A percentile compares a stretch with the other conserved stretches of the same genome.
These are phyloP conservation scores for Immersiella caudata DNA, from an alignment of 495 filamentous ascomycete genomes.

Conservation along the genomic window DNA sequence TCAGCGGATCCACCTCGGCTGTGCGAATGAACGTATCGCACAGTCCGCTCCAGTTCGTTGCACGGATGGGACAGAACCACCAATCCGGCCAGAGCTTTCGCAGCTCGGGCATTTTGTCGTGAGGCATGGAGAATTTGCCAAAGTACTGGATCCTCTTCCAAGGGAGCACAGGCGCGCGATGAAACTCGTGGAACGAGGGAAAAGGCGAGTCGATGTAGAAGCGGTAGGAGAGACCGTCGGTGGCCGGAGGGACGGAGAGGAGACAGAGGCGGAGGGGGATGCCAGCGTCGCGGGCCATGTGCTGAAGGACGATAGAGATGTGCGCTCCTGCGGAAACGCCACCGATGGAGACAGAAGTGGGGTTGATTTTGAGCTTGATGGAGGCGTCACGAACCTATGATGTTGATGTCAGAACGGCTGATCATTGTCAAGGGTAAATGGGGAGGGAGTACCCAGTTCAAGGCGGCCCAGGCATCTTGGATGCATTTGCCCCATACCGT, in stretches of 20 bases:
- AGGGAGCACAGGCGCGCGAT: constrained; percentile 48
- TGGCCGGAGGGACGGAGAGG: constrained; percentile 46
- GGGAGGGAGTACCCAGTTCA: constrained; percentile 41
- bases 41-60: constrained; percentile 46
- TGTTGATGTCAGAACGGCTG: background rate
- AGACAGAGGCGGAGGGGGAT: constrained; percentile 48
- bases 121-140: constrained; percentile 37
- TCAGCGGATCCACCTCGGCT: constrained; percentile 51
- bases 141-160: constrained; percentile 55
- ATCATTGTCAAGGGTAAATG: background rate
- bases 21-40: constrained; percentile 54
- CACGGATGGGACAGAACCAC: constrained; percentile 44
- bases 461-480: constrained; percentile 50
- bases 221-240: constrained; percentile 43
- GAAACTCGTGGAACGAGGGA: constrained; percentile 48
- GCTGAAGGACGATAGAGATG: constrained; percentile 50
- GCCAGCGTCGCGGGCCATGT: constrained; percentile 52
- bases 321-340: constrained; percentile 55
- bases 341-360: constrained; percentile 50
- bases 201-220: constrained; percentile 50
- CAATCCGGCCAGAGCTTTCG: constrained; percentile 38
- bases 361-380: constrained; percentile 45
- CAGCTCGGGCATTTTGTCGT: constrained; percentile 27
- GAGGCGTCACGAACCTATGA: constrained; percentile 37
- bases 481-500: constrained; percentile 50